These are phyloP conservation scores for Scedosporium minutisporum DNA, from an alignment of 2,329 filamentous ascomycete genomes.

Conservation along the genomic window DNA sequence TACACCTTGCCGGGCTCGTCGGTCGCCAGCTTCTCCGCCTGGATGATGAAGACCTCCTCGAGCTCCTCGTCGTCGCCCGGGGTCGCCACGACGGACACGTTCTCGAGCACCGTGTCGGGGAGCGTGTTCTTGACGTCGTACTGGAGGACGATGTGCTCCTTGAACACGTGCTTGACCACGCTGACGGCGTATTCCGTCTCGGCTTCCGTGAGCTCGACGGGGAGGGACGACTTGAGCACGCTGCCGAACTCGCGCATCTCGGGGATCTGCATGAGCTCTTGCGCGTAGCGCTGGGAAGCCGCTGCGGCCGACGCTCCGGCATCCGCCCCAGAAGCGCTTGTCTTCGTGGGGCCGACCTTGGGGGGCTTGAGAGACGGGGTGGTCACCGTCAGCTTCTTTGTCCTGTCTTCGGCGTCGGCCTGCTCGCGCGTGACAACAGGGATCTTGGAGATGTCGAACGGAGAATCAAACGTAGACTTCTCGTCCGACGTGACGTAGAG, in stretches of 20 bases:
- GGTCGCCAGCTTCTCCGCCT: constrained; percentile 69
- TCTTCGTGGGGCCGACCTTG: constrained; percentile 67
- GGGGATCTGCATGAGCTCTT: constrained; percentile 79
- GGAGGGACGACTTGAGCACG: constrained; percentile 80
- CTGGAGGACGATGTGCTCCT: constrained; percentile 89
- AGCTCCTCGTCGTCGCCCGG: constrained; percentile 73
- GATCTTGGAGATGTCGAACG: constrained; percentile 86
- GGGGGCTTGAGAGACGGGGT: constrained; percentile 92
- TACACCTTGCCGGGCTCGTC: constrained; percentile 91
- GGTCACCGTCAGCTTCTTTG: constrained; percentile 90
- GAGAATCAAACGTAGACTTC: constrained; percentile 69
- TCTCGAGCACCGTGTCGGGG: constrained; percentile 79
- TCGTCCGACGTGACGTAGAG: constrained; percentile 94
- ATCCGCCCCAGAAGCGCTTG: constrained; percentile 59
- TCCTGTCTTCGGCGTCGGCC: constrained; percentile 89
- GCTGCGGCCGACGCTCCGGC: constrained; percentile 67
- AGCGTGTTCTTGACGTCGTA: constrained; percentile 98
- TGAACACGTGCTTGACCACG: constrained; percentile 95
- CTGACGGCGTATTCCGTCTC: constrained; percentile 96
- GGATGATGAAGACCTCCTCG: constrained; percentile 90
- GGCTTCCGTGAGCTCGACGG: constrained; percentile 86
- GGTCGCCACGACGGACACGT: constrained; percentile 73
- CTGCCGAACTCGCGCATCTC: constrained; percentile 84
- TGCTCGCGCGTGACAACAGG: constrained; percentile 93
- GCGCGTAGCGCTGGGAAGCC: constrained; percentile 77